Percentiles rank a stretch among this genome's conserved stretches.
Conservation (phyloP, 441 rosid genomes). For the Brassica balearica region DNA sequence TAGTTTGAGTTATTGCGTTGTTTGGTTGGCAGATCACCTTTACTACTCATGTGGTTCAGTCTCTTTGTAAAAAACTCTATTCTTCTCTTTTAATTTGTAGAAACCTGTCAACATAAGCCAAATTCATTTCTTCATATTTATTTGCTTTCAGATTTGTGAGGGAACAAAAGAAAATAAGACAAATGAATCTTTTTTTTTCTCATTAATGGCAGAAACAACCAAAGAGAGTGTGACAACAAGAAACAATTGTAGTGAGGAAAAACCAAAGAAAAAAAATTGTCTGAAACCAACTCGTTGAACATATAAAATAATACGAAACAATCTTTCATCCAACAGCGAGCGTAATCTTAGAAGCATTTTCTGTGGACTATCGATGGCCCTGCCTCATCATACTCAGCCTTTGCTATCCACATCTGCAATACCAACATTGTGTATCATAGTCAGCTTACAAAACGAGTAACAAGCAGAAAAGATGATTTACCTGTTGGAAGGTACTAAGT, state of each 20-base stretch:
- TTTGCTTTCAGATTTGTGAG: not conserved
- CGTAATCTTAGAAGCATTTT: constrained; percentile 68
- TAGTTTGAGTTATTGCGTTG: too few relatives aligned
- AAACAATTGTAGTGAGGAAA: constrained; percentile 4
- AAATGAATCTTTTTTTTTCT: not conserved
- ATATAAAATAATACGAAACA: constrained; percentile 13
- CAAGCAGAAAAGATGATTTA: constrained; percentile 9
- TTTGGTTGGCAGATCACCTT: too few relatives aligned
- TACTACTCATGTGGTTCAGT: too few relatives aligned
- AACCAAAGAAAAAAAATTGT: not conserved
- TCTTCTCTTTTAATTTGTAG: not conserved
- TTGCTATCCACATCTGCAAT: constrained; percentile 85
- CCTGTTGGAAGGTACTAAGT: constrained; percentile 91
- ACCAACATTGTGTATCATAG: constrained; percentile 29
- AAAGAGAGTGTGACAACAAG: constrained; percentile 17
- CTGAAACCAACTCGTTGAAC: constrained; percentile 20
- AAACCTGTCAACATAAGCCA: not conserved
- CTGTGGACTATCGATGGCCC: constrained; percentile 90
- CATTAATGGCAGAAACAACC: constrained; percentile 15
- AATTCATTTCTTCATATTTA: not conserved
- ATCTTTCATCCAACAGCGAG: constrained; percentile 25
- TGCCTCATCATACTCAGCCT: constrained; percentile 85
- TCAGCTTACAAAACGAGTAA: not conserved
- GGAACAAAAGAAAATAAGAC: not conserved
- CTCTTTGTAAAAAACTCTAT: too few relatives aligned